Evolutionary conservation across 169 alveolate species (phyloP).

Genomic region (Plasmodium vivax): DNA sequence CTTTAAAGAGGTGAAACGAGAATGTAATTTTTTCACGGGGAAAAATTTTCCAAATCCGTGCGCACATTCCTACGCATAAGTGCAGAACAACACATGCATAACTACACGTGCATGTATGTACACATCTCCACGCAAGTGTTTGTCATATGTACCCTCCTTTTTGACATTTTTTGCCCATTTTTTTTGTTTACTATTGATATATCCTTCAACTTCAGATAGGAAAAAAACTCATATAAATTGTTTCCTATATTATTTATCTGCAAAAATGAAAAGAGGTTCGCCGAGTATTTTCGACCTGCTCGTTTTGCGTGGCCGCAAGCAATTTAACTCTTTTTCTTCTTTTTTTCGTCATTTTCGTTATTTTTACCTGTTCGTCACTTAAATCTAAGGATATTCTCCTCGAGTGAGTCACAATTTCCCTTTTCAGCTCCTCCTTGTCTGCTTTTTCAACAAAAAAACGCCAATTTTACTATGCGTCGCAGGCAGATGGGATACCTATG

Average conservation of each 20-base stretch:
- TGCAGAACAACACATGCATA: background rate
- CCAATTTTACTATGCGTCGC: background rate
- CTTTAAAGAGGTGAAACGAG: constrained; percentile 1
- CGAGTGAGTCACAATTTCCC: constrained; percentile 36
- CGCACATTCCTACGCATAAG: background rate
- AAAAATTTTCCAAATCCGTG: background rate
- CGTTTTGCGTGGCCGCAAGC: background rate
- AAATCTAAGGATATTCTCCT: constrained; percentile 29
- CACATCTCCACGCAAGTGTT: background rate
- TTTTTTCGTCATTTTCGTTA: background rate
- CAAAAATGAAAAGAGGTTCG: background rate
- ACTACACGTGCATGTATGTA: background rate
- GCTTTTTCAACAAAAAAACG: background rate
- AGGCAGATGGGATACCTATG: background rate
- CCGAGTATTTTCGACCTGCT: background rate
- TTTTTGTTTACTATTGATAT: constrained; percentile 40
- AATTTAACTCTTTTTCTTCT: background rate
- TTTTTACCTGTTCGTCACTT: constrained; percentile 49
- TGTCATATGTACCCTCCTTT: background rate
- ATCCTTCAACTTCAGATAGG: constrained; percentile 36
- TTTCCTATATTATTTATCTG: constrained; percentile 48
- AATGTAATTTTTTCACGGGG: background rate
- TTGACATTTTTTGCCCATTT: constrained; percentile 5
- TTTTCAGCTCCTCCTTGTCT: constrained; percentile 51
- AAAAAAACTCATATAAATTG: constrained; percentile 66